Evolutionary conservation across 1,284 basidiomycete species (phyloP).

Genomic region (Malassezia sympodialis): DNA sequence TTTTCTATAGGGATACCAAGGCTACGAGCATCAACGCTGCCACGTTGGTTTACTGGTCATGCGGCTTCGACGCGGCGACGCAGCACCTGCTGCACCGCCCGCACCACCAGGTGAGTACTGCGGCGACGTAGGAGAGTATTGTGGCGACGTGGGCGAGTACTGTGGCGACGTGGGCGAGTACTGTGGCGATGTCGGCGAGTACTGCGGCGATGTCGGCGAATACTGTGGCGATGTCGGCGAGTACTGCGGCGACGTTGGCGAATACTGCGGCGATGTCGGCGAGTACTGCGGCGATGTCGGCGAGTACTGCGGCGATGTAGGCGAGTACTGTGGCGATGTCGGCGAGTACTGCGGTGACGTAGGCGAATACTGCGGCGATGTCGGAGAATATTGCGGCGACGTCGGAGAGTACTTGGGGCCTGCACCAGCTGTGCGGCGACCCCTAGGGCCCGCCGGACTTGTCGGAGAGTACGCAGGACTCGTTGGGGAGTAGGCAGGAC

Average conservation of each 20-base stretch:
- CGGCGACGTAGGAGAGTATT: conserved; percentile 38
- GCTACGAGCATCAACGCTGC: conserved; percentile 22
- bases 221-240: conserved; percentile 53
- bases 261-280: conserved; percentile 43
- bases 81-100: conserved; percentile 22
- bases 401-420: conserved; percentile 38
- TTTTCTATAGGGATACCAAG: background rate
- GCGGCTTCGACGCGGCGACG: conserved; percentile 35
- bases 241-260: conserved; percentile 41
- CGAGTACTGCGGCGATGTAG: conserved; percentile 38
- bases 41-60: conserved; percentile 39
- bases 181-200: conserved; percentile 38
- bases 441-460: conserved; percentile 33
- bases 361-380: conserved; percentile 55
- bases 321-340: conserved; percentile 45
- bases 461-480: conserved; percentile 46
- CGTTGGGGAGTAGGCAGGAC: conserved; percentile 21
- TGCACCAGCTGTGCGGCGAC: conserved; percentile 51
- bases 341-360: conserved; percentile 56
- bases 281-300: conserved; percentile 38
- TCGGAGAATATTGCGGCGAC: conserved; percentile 38
- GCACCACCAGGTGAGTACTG: conserved; percentile 23
- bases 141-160: conserved; percentile 46
- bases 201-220: conserved; percentile 34
- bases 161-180: conserved; percentile 64